These are phyloP conservation scores for Gastrolobium bilobum DNA, from an alignment of 306 rosid species.

Conservation along the genomic window DNA sequence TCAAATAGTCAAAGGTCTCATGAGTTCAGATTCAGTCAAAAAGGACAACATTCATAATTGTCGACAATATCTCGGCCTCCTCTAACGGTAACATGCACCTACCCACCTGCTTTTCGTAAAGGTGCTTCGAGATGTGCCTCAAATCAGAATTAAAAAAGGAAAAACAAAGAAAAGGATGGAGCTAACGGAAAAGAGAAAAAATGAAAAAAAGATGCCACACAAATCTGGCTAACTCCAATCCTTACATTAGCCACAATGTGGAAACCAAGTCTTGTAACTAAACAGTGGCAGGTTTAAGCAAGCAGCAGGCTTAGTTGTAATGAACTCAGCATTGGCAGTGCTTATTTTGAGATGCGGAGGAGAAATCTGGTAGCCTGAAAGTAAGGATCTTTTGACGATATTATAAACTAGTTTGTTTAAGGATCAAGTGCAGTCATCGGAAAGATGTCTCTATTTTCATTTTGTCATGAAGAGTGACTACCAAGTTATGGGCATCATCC, in stretches of 20 bases:
- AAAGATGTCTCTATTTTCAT: conserved; percentile 82
- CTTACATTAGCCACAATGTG: conserved; percentile 23
- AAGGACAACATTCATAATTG: conserved; percentile 46
- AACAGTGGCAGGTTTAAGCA: conserved; percentile 44
- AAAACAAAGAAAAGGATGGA: conserved; percentile 14
- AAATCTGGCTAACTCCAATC: conserved; percentile 49
- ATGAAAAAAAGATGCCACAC: conserved; percentile 1
- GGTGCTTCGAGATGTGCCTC: conserved; percentile 45
- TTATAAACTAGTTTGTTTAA: conserved; percentile 43
- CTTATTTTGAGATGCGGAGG: conserved; percentile 44
- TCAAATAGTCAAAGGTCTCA: conserved; percentile 36
- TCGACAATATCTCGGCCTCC: conserved; percentile 50
- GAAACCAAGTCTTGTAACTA: conserved; percentile 36
- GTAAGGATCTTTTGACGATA: conserved; percentile 30
- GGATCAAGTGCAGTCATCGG: conserved; percentile 52
- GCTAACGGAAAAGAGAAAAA: neutral
- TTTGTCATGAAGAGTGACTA: conserved; percentile 96
- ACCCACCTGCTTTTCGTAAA: conserved; percentile 50
- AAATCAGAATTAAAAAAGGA: conserved; percentile 34
- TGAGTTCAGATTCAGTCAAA: conserved; percentile 50
- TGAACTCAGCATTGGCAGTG: conserved; percentile 36
- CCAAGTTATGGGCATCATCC: conserved; percentile 96
- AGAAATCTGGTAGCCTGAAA: conserved; percentile 35
- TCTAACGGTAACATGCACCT: conserved; percentile 48
- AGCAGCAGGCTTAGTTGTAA: conserved; percentile 31